Evolutionary conservation across 352 stramenopile genomes (phyloP).

Genomic region (Phytophthora vignae): DNA sequence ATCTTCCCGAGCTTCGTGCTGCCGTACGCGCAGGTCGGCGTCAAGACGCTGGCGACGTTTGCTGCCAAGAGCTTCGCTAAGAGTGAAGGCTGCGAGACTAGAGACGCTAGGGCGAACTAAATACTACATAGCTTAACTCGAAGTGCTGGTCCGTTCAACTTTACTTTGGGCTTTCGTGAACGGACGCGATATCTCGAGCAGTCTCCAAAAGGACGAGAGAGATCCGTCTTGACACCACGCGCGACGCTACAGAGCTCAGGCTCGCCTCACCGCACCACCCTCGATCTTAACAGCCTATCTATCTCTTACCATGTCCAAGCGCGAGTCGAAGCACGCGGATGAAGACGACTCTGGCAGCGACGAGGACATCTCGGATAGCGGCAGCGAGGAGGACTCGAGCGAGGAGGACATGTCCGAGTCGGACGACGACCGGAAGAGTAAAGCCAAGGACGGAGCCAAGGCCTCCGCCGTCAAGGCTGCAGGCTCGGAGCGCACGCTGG

Average conservation of each 20-base stretch:
- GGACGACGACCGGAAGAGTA: constrained; percentile 51
- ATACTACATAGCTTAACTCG: no score
- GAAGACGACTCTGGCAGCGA: constrained; percentile 56
- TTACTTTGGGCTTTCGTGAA: constrained; percentile 19
- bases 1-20: constrained; percentile 43
- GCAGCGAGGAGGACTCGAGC: constrained; percentile 56
- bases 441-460: constrained; percentile 44
- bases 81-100: neutral
- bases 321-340: constrained; percentile 66
- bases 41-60: constrained; percentile 32
- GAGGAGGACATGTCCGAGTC: constrained; percentile 84
- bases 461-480: constrained; percentile 13
- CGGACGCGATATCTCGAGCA: constrained; percentile 26
- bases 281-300: neutral
- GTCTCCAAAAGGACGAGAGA: constrained; percentile 18
- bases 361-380: constrained; percentile 63
- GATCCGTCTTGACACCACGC: constrained; percentile 16
- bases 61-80: constrained; percentile 27
- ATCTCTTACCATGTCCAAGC: constrained; percentile 58
- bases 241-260: constrained; percentile 6
- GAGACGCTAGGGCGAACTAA: neutral
- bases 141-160: neutral
- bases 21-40: constrained; percentile 31
- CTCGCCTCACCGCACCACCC: neutral
- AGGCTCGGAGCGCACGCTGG: constrained; percentile 59